phyloP scores from a whole-genome alignment of 2,329 filamentous ascomycete species.

The Pyrenophora graminea region DNA sequence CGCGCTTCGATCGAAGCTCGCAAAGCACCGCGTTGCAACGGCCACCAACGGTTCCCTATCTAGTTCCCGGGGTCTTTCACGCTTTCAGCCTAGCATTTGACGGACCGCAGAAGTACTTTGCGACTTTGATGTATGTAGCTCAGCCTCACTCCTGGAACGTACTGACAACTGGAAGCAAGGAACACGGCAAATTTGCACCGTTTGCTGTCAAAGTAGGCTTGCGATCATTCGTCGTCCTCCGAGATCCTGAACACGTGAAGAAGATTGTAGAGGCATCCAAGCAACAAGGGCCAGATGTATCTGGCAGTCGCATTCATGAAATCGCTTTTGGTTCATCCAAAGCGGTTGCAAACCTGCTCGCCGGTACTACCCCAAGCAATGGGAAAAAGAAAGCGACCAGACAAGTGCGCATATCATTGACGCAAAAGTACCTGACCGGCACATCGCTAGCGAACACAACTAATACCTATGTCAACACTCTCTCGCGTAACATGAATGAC shows the following conservation, averaged over 20 bases:
- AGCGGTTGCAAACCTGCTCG: conserved; percentile 9
- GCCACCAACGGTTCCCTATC: conserved; percentile 32
- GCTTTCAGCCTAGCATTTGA: conserved; percentile 21
- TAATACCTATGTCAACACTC: conserved; percentile 25
- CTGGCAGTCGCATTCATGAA: conserved; percentile 12
- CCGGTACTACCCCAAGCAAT: background rate
- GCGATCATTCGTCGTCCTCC: conserved; percentile 25
- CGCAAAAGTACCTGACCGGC: conserved; percentile 23
- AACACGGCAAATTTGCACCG: conserved; percentile 28
- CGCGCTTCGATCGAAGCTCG: conserved; percentile 20
- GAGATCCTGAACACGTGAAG: conserved; percentile 27
- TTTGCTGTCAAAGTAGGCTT: conserved; percentile 30
- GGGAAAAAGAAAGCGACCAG: background rate
- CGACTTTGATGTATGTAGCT: conserved; percentile 27
- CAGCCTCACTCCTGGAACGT: background rate
- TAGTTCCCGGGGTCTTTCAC: conserved; percentile 29
- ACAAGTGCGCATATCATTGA: conserved; percentile 11
- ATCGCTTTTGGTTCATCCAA: conserved; percentile 21
- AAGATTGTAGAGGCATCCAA: conserved; percentile 20
- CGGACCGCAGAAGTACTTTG: conserved; percentile 31
- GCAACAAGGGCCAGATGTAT: conserved; percentile 5
- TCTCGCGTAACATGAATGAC: conserved; percentile 31
- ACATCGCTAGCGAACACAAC: conserved; percentile 8
- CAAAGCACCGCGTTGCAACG: conserved; percentile 17
- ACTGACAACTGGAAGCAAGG: conserved; percentile 24